Evolutionary conservation across 495 filamentous ascomycete genomes (phyloP).

Genomic region (Neurospora sp.): DNA sequence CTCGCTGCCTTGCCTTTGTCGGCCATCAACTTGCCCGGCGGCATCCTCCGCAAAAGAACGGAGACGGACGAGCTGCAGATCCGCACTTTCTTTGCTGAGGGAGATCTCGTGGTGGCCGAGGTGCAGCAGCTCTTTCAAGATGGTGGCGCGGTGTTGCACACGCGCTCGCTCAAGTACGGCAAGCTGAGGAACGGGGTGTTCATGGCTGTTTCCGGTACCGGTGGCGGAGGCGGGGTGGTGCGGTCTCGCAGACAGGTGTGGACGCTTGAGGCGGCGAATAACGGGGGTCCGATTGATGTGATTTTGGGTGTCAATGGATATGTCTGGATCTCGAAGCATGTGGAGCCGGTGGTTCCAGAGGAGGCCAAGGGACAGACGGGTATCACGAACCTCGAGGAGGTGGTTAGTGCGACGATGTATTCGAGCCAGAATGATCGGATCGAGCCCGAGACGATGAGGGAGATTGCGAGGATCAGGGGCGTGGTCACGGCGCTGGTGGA

Average conservation of each 20-base stretch:
- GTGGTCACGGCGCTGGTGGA: slow-evolving; percentile 74
- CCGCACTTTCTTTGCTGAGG: slow-evolving; percentile 82
- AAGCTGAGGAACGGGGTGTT: slow-evolving; percentile 92
- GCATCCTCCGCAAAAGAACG: slow-evolving; percentile 81
- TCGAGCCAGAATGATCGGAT: slow-evolving; percentile 87
- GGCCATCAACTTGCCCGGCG: slow-evolving; percentile 89
- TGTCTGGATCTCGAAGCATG: slow-evolving; percentile 82
- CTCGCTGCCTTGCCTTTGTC: slow-evolving; percentile 74
- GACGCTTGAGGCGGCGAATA: slow-evolving; percentile 56
- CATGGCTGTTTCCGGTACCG: slow-evolving; percentile 65
- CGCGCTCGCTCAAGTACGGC: slow-evolving; percentile 81
- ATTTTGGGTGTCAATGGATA: slow-evolving; percentile 92
- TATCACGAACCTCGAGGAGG: slow-evolving; percentile 80
- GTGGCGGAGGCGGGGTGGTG: slow-evolving; percentile 75
- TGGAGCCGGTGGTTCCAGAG: slow-evolving; percentile 35
- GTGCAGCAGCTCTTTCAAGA: slow-evolving; percentile 78
- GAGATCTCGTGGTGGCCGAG: slow-evolving; percentile 82
- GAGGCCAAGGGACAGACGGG: slow-evolving; percentile 30
- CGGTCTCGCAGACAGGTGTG: slow-evolving; percentile 76
- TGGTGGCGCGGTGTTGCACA: slow-evolving; percentile 78
- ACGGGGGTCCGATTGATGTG: slow-evolving; percentile 69
- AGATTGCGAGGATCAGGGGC: slow-evolving; percentile 74
- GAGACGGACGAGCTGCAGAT: slow-evolving; percentile 94
- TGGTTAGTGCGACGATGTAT: slow-evolving; percentile 58
- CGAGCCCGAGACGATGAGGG: slow-evolving; percentile 59